Conservation (phyloP, 177 flowering plant genomes). For the Vitis hybrid region DNA sequence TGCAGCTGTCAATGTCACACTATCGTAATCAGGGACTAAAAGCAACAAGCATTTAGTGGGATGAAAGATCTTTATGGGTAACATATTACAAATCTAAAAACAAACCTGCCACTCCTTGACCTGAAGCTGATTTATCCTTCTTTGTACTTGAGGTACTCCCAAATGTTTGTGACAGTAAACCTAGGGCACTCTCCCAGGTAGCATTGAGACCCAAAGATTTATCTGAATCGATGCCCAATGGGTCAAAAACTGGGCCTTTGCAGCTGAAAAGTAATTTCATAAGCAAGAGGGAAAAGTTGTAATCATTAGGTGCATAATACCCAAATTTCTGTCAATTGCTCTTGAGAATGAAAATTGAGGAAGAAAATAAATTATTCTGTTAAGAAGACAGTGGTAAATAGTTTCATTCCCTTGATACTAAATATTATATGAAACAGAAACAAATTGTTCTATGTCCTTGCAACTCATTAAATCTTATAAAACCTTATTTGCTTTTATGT, state of each 20-base stretch:
- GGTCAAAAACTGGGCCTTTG: slow-evolving; percentile 71
- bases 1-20: slow-evolving; percentile 70
- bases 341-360: too few species aligned
- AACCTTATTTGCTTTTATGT: too few species aligned
- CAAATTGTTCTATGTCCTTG: too few species aligned
- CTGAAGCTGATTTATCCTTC: slow-evolving; percentile 62
- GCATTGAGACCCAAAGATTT: slow-evolving; percentile 32
- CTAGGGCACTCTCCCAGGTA: slow-evolving; percentile 51
- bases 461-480: too few species aligned
- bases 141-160: slow-evolving; percentile 68
- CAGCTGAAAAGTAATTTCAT: slow-evolving; percentile 38
- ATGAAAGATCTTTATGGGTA: slow-evolving; percentile 5
- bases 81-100: slow-evolving; percentile 3
- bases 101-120: slow-evolving; percentile 87
- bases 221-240: slow-evolving; percentile 69
- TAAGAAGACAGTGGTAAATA: too few species aligned
- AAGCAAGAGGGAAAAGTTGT: slow-evolving; percentile 11
- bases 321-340: neutral
- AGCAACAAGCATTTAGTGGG: slow-evolving; percentile 1
- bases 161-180: slow-evolving; percentile 46
- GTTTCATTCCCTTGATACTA: too few species aligned
- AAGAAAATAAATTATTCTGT: too few species aligned
- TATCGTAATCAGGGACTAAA: slow-evolving; percentile 22
- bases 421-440: too few species aligned
- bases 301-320: neutral